phyloP scores from a whole-genome alignment of 129 eudicot genomes.

The Arctium minus region DNA sequence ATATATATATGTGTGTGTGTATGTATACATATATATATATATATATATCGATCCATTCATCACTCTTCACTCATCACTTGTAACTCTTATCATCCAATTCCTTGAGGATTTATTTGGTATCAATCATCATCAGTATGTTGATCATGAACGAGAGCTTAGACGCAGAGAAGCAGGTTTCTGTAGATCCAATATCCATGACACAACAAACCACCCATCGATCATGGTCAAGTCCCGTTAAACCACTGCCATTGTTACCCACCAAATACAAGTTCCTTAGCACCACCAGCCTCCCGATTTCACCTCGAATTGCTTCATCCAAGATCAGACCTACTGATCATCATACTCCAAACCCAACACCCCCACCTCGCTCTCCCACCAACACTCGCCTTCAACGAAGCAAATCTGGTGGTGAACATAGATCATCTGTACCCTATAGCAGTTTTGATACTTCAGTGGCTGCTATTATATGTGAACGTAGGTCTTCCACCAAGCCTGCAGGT shows the following conservation, averaged over 20 bases:
- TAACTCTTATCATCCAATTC: background rate
- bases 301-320: conserved; percentile 30
- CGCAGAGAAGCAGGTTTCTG: conserved; percentile 58
- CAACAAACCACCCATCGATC: conserved; percentile 15
- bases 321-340: conserved; percentile 28
- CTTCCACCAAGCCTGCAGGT: background rate
- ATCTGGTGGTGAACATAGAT: conserved; percentile 63
- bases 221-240: conserved; percentile 14
- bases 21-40: background rate
- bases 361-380: conserved; percentile 13
- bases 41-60: background rate
- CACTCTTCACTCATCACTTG: background rate
- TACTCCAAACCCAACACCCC: conserved; percentile 20
- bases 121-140: conserved; percentile 18
- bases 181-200: conserved; percentile 62
- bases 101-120: background rate
- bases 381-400: conserved; percentile 55
- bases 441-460: conserved; percentile 51
- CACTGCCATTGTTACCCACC: conserved; percentile 46
- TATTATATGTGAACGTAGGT: background rate
- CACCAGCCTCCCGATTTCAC: conserved; percentile 69
- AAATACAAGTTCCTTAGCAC: conserved; percentile 47
- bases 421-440: conserved; percentile 41
- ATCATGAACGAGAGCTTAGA: conserved; percentile 27
- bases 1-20: background rate